Evolutionary conservation across 2,329 filamentous ascomycete species (phyloP), one percentile per base, ranked within the genome.

Genomic region (Cercospora citrullina): DNA sequence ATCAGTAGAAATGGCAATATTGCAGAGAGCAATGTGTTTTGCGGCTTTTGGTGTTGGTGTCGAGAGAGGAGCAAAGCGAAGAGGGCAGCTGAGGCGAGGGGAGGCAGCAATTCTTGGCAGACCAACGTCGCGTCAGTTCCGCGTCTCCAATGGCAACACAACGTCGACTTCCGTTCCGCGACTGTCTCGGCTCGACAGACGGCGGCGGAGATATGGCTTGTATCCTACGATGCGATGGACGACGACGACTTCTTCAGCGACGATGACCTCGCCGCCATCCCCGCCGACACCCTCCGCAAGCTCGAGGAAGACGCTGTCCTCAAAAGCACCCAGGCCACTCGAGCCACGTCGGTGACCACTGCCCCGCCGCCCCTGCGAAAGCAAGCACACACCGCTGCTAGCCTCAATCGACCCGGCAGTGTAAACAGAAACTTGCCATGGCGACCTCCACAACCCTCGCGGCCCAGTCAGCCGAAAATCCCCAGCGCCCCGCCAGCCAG

Each of bases 231-330:
- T 31, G 64, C 59, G 28, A 68, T 68, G 66, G 79, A 80, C 67
- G 79, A 82, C 69, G 80, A 83, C 70, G 81, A 84, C 67, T 82
- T 81, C 68, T 81, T 80, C 74, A 81, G 75, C 70, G 82, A 82
- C 76, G 77, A 81, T 72, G 82, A 80, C 73, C 75, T 84, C 64
- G 81, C 82, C 72, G 77, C 78, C 69, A 77, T 85, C 57, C 81
- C 83, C 36, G 77, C 78, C 62, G 80, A 82, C 70, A 78, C 81
- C 28, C 77, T 85, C 39, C 76, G 79, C 42, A 77, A 82, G 66
- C 79, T 85, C 26, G 83, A 85, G 73, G 76, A 78, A 51, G 78
- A 76, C 57, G 83, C 83, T 63, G 71, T 81, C 28, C 82, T 18
- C 81, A 83, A 72, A 69, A 70, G 53, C 64, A 69, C 58, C 12